Conservation (phyloP, 768 basidiomycete species). For the Leccinum disarticulatum region DNA sequence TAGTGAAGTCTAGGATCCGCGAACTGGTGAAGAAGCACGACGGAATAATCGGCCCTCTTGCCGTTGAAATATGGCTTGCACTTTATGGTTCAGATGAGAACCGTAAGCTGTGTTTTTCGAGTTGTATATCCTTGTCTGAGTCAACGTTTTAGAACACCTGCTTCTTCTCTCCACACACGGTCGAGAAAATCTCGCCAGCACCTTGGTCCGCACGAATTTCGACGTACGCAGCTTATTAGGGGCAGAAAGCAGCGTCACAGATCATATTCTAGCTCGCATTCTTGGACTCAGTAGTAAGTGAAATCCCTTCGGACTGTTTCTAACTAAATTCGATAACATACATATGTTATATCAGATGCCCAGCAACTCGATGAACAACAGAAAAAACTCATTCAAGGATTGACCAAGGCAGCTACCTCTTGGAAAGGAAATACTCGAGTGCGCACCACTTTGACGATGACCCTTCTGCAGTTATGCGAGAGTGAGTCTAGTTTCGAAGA, state of each 20-base stretch:
- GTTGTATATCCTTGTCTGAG: neutral
- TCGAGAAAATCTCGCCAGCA: conserved; percentile 19
- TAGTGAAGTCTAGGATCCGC: conserved; percentile 6
- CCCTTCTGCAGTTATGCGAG: conserved; percentile 22
- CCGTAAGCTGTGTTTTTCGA: neutral
- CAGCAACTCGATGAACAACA: conserved; percentile 1
- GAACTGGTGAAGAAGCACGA: conserved; percentile 8
- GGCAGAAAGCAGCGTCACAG: neutral
- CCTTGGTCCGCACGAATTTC: conserved; percentile 10
- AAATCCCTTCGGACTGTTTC: neutral
- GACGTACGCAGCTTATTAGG: neutral
- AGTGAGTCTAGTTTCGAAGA: conserved; percentile 6
- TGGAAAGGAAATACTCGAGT: conserved; percentile 3
- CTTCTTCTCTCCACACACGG: conserved; percentile 4
- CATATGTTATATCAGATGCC: conserved; percentile 9
- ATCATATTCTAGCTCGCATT: conserved; percentile 5
- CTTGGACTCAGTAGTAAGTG: conserved; percentile 23
- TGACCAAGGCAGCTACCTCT: conserved; percentile 7
- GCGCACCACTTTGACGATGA: conserved; percentile 25
- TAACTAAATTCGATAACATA: neutral
- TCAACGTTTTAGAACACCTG: conserved; percentile 7
- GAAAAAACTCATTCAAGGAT: conserved; percentile 10
- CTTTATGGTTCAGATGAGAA: conserved; percentile 7
- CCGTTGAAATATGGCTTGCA: conserved; percentile 20
- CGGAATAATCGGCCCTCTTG: conserved; percentile 16